These are phyloP conservation scores for Paramecium biaurelia DNA, from an alignment of 73 alveolate species.

Conservation along the genomic window DNA sequence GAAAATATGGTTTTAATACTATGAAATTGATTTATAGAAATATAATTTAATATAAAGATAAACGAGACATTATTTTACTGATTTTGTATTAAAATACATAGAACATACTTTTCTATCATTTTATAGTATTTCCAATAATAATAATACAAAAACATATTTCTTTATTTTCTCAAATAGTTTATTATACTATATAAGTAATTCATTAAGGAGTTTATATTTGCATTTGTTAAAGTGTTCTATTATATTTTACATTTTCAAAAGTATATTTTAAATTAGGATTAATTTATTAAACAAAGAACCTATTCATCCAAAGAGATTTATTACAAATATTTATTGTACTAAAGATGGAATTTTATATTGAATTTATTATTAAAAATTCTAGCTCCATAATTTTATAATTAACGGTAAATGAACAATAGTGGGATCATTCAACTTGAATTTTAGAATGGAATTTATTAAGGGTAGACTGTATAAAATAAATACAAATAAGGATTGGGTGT, in stretches of 20 bases:
- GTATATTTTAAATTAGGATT: no score
- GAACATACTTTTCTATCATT: neutral
- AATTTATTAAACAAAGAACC: neutral
- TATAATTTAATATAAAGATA: no score
- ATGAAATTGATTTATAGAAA: neutral
- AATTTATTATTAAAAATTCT: neutral
- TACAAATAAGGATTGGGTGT: constrained; percentile 26
- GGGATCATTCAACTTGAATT: neutral
- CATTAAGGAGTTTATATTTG: no score
- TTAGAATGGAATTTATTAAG: constrained; percentile 3
- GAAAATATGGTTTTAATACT: neutral
- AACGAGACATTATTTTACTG: neutral
- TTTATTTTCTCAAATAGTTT: no score
- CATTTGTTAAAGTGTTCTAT: no score
- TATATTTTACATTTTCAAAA: no score
- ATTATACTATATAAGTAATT: no score
- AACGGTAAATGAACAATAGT: neutral
- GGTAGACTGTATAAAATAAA: neutral
- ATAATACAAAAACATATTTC: no score
- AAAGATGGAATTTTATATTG: neutral
- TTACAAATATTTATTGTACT: neutral
- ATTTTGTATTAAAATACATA: neutral
- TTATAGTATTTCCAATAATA: no score
- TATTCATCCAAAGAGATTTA: no score
- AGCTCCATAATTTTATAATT: neutral